Evolutionary conservation across 805 yeast genomes (phyloP).

Genomic region (Cyberlindnera petersonii): DNA sequence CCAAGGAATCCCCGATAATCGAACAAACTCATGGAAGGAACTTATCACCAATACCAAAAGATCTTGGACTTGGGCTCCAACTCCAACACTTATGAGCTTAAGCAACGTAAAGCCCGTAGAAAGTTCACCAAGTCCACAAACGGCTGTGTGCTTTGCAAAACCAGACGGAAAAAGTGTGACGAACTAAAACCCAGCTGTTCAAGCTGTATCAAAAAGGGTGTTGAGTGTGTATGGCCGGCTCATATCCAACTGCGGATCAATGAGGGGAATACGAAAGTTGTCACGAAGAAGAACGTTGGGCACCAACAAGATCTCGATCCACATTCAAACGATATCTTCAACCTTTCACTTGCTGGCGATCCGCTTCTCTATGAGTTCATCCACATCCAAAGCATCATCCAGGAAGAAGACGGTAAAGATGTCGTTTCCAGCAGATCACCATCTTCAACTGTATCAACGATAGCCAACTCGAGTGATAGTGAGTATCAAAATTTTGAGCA

Average conservation of each 20-base stretch:
- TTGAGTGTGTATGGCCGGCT: constrained; percentile 22
- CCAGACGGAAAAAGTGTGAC: constrained; percentile 26
- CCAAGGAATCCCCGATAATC: neutral
- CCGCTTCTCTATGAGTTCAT: constrained; percentile 21
- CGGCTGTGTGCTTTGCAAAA: constrained; percentile 25
- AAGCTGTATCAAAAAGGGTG: constrained; percentile 15
- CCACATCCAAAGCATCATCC: constrained; percentile 19
- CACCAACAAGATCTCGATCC: neutral
- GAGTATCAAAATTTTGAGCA: constrained; percentile 11
- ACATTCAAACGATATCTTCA: constrained; percentile 1
- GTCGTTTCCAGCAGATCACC: constrained; percentile 3
- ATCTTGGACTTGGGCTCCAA: constrained; percentile 17
- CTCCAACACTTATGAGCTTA: constrained; percentile 4
- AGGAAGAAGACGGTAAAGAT: constrained; percentile 5
- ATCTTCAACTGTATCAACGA: too few species aligned
- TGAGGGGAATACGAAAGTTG: too few species aligned
- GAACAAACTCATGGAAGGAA: constrained; percentile 2
- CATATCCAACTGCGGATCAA: constrained; percentile 12
- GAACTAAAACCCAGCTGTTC: constrained; percentile 24
- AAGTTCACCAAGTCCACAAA: constrained; percentile 20
- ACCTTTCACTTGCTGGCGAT: constrained; percentile 3
- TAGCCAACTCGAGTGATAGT: neutral
- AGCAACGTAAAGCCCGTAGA: constrained; percentile 11
- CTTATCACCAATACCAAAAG: constrained; percentile 24
- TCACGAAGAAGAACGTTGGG: neutral